Percentiles rank a stretch among this genome's conserved stretches.
Conservation (phyloP, 768 basidiomycete species). For the Dioszegia hungarica region DNA sequence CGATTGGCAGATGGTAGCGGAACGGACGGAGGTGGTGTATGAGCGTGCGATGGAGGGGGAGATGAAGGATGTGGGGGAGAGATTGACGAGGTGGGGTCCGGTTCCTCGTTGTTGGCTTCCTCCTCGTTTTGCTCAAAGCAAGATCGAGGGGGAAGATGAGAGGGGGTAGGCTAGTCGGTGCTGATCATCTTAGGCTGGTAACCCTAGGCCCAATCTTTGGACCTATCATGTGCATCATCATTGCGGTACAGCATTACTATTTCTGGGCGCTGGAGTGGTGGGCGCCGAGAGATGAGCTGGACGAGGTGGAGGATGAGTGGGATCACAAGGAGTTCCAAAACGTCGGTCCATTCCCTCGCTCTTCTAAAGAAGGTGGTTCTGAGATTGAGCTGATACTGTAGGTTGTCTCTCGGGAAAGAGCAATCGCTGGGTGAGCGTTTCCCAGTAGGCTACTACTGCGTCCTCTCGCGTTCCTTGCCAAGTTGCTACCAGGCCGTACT, state of each 20-base stretch:
- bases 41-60: constrained; percentile 59
- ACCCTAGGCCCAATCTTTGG: constrained; percentile 73
- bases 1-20: constrained; percentile 73
- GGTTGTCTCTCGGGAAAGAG: not conserved
- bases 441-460: too few species aligned
- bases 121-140: too few species aligned
- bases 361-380: not conserved
- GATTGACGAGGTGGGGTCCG: constrained; percentile 64
- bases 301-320: constrained; percentile 6
- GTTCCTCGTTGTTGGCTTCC: too few species aligned
- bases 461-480: too few species aligned
- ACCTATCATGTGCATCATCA: constrained; percentile 77
- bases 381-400: not conserved
- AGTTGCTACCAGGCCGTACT: too few species aligned
- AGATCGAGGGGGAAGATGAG: too few species aligned
- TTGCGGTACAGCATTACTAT: constrained; percentile 84
- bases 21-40: constrained; percentile 80
- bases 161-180: too few species aligned
- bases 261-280: constrained; percentile 66
- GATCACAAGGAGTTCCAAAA: constrained; percentile 1
- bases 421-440: not conserved
- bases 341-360: not conserved
- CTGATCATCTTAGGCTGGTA: constrained; percentile 60
- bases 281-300: constrained; percentile 70
- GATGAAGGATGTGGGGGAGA: constrained; percentile 67